phyloP scores from a whole-genome alignment of 1,284 basidiomycete genomes.

The Somion occarium region DNA sequence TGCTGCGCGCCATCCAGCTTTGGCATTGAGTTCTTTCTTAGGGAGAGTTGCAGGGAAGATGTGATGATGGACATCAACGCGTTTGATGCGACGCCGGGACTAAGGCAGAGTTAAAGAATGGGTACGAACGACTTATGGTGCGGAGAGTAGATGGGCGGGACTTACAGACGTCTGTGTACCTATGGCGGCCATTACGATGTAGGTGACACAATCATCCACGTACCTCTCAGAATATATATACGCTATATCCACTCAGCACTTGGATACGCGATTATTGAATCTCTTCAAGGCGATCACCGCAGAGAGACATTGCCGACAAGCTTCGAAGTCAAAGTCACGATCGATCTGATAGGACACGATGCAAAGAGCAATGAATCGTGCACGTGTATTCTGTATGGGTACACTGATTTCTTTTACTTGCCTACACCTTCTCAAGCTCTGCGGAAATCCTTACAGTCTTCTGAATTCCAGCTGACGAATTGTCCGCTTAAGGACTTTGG shows the following conservation, averaged over 20 bases:
- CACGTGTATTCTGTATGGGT: too few species aligned
- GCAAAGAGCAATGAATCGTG: too few species aligned
- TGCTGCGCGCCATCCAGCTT: conserved; percentile 59
- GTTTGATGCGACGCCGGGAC: conserved; percentile 10
- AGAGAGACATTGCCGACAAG: too few species aligned
- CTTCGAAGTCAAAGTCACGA: neutral
- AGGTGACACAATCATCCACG: too few species aligned
- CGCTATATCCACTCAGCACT: too few species aligned
- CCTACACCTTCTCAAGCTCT: conserved; percentile 4
- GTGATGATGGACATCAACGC: conserved; percentile 72
- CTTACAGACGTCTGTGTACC: too few species aligned
- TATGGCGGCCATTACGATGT: too few species aligned
- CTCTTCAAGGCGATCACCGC: too few species aligned
- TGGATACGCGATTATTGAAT: too few species aligned
- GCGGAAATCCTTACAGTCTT: conserved; percentile 52
- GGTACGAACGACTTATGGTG: too few species aligned
- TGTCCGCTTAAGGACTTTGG: conserved; percentile 59
- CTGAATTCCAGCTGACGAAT: conserved; percentile 71
- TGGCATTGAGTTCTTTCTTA: conserved; percentile 35
- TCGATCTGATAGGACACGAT: neutral
- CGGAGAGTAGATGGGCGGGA: too few species aligned
- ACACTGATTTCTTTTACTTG: neutral
- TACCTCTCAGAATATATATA: too few species aligned
- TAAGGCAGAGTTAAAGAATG: neutral
- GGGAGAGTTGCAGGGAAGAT: conserved; percentile 50